These are phyloP conservation scores for Capsicum pubescens DNA, from an alignment of 257 asterid species.

Conservation along the genomic window DNA sequence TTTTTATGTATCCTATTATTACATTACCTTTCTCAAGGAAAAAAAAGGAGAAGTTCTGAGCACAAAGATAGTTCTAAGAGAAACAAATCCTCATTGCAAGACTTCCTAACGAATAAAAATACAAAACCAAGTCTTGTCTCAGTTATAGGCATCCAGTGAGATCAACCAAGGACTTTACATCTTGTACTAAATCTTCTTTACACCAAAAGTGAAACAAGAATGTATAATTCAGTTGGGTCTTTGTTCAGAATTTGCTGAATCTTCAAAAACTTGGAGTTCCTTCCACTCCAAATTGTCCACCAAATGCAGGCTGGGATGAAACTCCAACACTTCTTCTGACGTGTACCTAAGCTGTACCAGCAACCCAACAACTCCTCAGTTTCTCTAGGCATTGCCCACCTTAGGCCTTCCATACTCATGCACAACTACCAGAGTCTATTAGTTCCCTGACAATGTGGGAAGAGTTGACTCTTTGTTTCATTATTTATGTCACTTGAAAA, in stretches of 20 bases:
- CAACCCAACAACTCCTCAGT: background rate
- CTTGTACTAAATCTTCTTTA: conserved; percentile 4
- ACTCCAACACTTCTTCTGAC: background rate
- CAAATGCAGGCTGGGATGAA: background rate
- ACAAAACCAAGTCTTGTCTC: background rate
- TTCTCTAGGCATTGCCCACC: background rate
- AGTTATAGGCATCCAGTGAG: background rate
- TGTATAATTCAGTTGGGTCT: background rate
- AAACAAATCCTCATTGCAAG: background rate
- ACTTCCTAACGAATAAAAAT: background rate
- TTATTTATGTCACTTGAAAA: background rate
- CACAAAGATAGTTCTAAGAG: background rate
- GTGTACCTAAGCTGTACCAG: background rate
- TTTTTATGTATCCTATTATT: no score
- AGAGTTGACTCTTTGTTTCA: background rate
- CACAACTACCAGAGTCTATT: background rate
- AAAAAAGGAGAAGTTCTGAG: background rate
- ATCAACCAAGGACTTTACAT: background rate
- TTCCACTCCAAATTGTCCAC: background rate
- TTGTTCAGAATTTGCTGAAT: background rate
- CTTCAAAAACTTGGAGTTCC: background rate
- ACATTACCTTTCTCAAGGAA: no score
- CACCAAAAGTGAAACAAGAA: conserved; percentile 1
- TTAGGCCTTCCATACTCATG: background rate
- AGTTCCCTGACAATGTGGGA: background rate